Conservation (phyloP, 352 stramenopile genomes). For the Aphanomyces astaci region DNA sequence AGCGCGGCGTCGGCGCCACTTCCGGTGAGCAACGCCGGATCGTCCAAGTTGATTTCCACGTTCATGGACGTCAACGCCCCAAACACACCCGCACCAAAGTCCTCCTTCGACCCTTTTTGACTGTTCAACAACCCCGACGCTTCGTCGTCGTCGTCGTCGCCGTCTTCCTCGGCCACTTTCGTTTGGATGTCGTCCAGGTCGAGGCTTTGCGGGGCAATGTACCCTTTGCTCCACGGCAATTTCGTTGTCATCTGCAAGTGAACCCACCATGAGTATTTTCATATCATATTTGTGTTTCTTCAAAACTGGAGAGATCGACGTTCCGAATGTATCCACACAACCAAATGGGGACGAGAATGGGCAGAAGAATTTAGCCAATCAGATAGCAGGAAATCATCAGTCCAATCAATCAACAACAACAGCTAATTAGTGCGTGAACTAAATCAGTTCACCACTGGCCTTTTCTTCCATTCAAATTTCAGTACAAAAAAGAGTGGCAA, state of each 20-base stretch:
- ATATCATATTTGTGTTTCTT: no score
- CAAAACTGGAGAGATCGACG: no score
- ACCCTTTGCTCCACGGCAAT: conserved; percentile 75
- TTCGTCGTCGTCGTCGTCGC: conserved; percentile 33
- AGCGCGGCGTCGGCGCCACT: background rate
- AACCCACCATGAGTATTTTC: background rate
- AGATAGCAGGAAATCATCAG: no score
- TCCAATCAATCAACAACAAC: no score
- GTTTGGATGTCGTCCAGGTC: conserved; percentile 60
- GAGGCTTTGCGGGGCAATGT: conserved; percentile 57
- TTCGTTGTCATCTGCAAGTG: conserved; percentile 53
- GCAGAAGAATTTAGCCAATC: no score
- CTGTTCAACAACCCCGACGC: conserved; percentile 28
- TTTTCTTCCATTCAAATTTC: no score
- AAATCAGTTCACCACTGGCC: no score
- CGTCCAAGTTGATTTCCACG: conserved; percentile 59
- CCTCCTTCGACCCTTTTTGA: conserved; percentile 26
- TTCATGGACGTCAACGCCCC: conserved; percentile 79
- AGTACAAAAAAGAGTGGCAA: no score
- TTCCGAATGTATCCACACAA: no score
- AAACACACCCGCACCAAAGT: conserved; percentile 80
- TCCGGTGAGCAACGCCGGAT: conserved; percentile 27
- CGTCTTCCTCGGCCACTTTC: conserved; percentile 46
- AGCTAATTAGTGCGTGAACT: no score
- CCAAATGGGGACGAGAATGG: no score